Percentiles rank a stretch among this genome's conserved stretches.
Conservation (phyloP, 2,329 filamentous ascomycete species). For the Penicillium sp. region DNA sequence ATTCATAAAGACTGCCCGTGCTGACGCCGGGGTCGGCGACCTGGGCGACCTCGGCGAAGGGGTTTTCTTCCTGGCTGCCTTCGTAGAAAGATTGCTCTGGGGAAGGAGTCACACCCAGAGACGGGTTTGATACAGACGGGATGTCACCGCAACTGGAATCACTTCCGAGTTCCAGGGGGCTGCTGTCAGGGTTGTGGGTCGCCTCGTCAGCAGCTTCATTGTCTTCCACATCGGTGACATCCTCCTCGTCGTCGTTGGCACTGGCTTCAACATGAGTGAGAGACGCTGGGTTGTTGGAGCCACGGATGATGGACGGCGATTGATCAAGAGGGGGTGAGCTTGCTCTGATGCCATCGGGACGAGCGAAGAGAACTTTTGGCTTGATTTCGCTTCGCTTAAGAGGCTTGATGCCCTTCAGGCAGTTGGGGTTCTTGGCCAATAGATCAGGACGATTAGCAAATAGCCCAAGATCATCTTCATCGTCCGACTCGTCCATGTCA, state of each 20-base stretch:
- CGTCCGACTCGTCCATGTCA: conserved; percentile 39
- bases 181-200: conserved; percentile 20
- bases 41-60: too few species aligned
- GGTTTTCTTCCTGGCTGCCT: too few species aligned
- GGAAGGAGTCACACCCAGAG: conserved; percentile 34
- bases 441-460: conserved; percentile 42
- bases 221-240: conserved; percentile 57
- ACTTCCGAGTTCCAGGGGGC: conserved; percentile 21
- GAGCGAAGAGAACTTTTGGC: conserved; percentile 60
- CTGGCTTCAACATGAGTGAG: conserved; percentile 30
- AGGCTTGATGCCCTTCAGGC: conserved; percentile 43
- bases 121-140: background rate
- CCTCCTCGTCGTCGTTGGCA: conserved; percentile 52
- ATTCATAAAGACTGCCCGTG: background rate
- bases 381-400: conserved; percentile 61
- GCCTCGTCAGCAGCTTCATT: conserved; percentile 8
- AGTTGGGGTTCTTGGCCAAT: conserved; percentile 28
- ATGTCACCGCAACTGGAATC: background rate
- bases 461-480: conserved; percentile 47
- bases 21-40: background rate
- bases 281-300: background rate
- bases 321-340: conserved; percentile 18
- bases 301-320: background rate
- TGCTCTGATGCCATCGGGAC: conserved; percentile 28
- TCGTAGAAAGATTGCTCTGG: background rate